These are phyloP conservation scores for Cercospora sojina DNA, from an alignment of 2,329 filamentous ascomycete species.

Conservation along the genomic window DNA sequence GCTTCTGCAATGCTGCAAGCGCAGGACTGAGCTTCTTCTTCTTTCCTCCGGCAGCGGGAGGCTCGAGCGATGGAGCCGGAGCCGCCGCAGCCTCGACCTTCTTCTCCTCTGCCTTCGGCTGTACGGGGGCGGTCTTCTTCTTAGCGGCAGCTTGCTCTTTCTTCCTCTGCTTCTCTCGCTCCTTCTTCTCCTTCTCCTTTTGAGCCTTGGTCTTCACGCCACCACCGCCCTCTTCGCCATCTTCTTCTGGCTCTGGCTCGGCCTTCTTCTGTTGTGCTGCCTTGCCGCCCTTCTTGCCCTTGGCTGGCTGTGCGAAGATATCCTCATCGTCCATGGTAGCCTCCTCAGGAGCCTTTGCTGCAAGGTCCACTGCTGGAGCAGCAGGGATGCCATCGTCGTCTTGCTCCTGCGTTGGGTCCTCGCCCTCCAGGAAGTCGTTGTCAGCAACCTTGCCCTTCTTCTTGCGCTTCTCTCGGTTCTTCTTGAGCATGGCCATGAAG, in stretches of 20 bases:
- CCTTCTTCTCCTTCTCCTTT: conserved; percentile 97
- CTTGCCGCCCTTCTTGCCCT: conserved; percentile 62
- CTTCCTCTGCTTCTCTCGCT: conserved; percentile 96
- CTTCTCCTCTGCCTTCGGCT: conserved; percentile 32
- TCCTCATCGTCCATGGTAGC: conserved; percentile 68
- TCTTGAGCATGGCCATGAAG: conserved; percentile 51
- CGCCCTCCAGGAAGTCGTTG: conserved; percentile 68
- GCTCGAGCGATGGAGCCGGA: conserved; percentile 48
- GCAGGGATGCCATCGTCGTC: conserved; percentile 44
- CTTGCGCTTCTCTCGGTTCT: conserved; percentile 72
- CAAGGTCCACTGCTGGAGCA: conserved; percentile 45
- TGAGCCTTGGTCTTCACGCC: conserved; percentile 92
- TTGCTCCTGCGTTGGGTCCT: conserved; percentile 51
- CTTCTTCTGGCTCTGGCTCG: conserved; percentile 47
- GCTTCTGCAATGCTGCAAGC: conserved; percentile 71
- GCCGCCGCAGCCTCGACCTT: conserved; percentile 49
- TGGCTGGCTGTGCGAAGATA: conserved; percentile 73
- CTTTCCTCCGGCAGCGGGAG: conserved; percentile 59
- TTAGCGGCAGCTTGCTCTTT: conserved; percentile 90
- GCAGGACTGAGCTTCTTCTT: conserved; percentile 85
- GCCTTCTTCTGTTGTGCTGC: conserved; percentile 44
- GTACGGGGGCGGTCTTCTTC: conserved; percentile 64
- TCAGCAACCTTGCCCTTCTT: conserved; percentile 79
- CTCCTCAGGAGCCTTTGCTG: conserved; percentile 73
- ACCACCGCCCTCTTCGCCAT: conserved; percentile 55